phyloP scores from a whole-genome alignment of 1,139 yeast species.

The Taphrina sp. region DNA sequence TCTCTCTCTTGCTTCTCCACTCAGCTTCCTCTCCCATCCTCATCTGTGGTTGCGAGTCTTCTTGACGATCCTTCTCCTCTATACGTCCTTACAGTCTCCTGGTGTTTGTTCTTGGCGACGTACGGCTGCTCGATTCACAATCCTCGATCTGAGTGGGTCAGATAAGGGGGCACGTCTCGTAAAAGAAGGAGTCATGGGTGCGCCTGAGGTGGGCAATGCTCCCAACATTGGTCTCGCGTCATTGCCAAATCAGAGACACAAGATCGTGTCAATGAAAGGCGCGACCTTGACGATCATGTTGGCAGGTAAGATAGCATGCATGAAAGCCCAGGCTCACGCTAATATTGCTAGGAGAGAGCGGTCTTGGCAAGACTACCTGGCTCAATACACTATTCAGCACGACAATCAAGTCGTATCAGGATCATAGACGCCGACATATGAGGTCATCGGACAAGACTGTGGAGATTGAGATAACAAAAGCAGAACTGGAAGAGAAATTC shows the following conservation, averaged over 20 bases:
- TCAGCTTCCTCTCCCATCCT: no score
- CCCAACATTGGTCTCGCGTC: constrained; percentile 71
- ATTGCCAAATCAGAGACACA: constrained; percentile 90
- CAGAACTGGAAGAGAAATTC: constrained; percentile 76
- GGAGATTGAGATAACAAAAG: constrained; percentile 85
- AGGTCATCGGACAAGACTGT: constrained; percentile 80
- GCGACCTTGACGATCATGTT: constrained; percentile 90
- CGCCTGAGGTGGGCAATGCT: constrained; percentile 12
- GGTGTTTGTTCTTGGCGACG: no score
- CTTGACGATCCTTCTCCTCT: no score
- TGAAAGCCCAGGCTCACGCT: constrained; percentile 70
- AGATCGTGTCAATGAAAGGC: constrained; percentile 83
- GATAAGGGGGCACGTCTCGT: no score
- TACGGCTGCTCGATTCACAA: no score
- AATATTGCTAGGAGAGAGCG: constrained; percentile 29
- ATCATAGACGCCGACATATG: constrained; percentile 65
- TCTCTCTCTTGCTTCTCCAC: no score
- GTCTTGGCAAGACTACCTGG: constrained; percentile 68
- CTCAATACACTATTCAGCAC: constrained; percentile 77
- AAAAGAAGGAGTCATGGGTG: constrained; percentile 5
- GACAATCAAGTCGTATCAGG: constrained; percentile 61
- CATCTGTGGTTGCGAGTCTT: no score
- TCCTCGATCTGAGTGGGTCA: no score
- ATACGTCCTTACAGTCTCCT: no score
- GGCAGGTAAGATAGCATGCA: constrained; percentile 63